Conservation (phyloP, 78 protist species). For the Emiliania huxleyi region DNA sequence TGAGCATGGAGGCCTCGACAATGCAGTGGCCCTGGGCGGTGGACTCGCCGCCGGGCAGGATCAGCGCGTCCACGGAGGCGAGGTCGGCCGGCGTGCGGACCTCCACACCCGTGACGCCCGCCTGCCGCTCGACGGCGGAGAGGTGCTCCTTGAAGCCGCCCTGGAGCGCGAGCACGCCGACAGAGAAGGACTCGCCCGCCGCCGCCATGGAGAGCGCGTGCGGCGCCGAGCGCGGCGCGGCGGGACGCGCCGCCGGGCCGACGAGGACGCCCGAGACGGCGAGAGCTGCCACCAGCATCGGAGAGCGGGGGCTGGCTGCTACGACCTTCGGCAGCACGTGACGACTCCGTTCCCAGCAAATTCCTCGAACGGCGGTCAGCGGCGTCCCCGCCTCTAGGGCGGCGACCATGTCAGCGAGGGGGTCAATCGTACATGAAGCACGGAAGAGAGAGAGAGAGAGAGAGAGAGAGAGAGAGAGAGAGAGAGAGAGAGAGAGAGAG, state of each 20-base stretch:
- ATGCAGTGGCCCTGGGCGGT: slow-evolving; percentile 39
- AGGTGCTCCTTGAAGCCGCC: slow-evolving; percentile 49
- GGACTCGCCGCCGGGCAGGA: slow-evolving; percentile 55
- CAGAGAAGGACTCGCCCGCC: neutral
- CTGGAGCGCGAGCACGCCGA: slow-evolving; percentile 52
- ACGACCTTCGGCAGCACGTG: no score
- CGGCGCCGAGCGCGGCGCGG: neutral
- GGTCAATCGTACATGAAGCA: no score
- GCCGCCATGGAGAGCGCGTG: neutral
- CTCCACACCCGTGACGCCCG: slow-evolving; percentile 6
- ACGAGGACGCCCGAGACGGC: neutral
- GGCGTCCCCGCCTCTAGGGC: no score
- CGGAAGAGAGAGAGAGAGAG: neutral
- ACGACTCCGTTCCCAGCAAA: no score
- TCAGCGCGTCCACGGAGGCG: slow-evolving; percentile 31
- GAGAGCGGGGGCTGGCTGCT: neutral
- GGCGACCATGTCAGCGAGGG: no score
- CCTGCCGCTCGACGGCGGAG: neutral
- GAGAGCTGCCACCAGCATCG: neutral
- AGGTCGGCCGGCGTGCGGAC: slow-evolving; percentile 14
- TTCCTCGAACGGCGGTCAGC: no score
- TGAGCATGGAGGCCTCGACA: neutral
- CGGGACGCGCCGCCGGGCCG: neutral
- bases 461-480: neutral
- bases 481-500: neutral